phyloP scores from a whole-genome alignment of 768 basidiomycete genomes.

The Russula emetica region DNA sequence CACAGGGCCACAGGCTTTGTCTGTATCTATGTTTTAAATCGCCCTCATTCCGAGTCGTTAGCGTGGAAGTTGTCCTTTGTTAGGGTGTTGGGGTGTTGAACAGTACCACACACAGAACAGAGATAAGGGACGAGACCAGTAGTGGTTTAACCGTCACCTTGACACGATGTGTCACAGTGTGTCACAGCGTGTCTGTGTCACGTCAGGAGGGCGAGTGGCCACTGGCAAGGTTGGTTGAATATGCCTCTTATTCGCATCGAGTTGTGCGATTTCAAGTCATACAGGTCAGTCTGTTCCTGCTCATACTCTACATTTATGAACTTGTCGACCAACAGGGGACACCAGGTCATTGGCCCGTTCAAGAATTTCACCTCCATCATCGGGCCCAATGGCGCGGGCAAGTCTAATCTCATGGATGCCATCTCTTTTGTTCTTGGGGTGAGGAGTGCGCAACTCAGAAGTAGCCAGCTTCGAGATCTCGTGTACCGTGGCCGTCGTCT shows the following conservation, averaged over 20 bases:
- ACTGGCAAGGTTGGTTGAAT: not conserved
- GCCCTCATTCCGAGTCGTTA: no score
- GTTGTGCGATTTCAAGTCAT: constrained; percentile 96
- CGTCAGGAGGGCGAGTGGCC: not conserved
- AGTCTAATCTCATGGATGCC: constrained; percentile 99
- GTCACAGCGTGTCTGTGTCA: constrained; percentile 13
- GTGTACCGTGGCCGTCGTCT: constrained; percentile 89
- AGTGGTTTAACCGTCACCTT: no score
- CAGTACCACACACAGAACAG: no score
- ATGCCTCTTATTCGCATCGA: constrained; percentile 88
- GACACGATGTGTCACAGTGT: constrained; percentile 5
- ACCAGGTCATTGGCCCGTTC: constrained; percentile 87
- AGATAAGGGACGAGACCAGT: no score
- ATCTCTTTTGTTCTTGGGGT: constrained; percentile 98
- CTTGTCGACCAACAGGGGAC: constrained; percentile 45
- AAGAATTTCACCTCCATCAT: constrained; percentile 93
- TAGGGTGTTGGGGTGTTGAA: no score
- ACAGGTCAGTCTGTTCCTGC: constrained; percentile 46
- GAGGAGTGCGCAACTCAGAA: constrained; percentile 87
- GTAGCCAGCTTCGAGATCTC: constrained; percentile 90
- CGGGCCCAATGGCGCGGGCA: constrained; percentile 98
- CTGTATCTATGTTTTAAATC: no score
- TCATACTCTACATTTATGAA: not conserved
- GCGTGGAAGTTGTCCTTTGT: no score
- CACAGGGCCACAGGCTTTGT: no score